phyloP scores from a whole-genome alignment of 306 rosid genomes.

The Sindora glabra region DNA sequence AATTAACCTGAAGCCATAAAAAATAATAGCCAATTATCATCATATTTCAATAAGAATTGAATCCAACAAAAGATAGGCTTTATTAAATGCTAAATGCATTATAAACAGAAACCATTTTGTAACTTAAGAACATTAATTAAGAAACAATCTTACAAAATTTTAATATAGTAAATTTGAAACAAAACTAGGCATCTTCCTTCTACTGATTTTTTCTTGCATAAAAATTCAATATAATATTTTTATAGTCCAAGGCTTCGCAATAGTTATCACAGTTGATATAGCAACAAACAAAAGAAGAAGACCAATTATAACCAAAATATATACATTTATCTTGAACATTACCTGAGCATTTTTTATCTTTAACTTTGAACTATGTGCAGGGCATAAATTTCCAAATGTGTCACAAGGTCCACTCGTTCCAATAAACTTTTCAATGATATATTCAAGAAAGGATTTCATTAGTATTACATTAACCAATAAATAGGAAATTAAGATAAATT shows the following conservation, averaged over 20 bases:
- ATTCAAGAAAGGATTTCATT: no score
- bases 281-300: slow-evolving; percentile 91
- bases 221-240: slow-evolving; percentile 7
- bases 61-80: background rate
- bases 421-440: no score
- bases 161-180: no score
- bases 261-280: slow-evolving; percentile 83
- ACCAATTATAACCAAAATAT: slow-evolving; percentile 77
- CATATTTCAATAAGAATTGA: background rate
- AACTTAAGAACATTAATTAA: background rate
- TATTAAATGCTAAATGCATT: background rate
- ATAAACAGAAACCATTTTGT: background rate
- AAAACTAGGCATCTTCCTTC: background rate
- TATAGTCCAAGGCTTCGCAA: slow-evolving; percentile 92
- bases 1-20: slow-evolving; percentile 38
- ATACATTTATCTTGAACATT: no score
- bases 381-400: no score
- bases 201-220: background rate
- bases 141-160: background rate
- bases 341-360: no score
- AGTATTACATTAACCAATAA: no score
- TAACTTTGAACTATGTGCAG: no score
- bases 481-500: no score
- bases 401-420: no score
- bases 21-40: slow-evolving; percentile 1